These are phyloP conservation scores for Erodium trifolium DNA, from an alignment of 441 rosid genomes.

Conservation along the genomic window DNA sequence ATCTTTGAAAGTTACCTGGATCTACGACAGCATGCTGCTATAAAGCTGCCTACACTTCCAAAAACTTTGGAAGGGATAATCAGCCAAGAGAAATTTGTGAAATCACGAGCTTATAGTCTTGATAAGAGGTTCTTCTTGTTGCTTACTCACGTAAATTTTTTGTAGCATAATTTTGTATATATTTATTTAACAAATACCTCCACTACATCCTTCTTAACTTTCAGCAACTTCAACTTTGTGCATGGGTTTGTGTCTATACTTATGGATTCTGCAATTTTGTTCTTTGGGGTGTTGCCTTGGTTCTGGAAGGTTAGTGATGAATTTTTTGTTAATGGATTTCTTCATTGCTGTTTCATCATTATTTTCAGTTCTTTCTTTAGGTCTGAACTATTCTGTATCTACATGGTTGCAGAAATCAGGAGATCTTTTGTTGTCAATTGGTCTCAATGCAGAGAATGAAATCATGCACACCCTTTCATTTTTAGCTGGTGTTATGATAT, in stretches of 20 bases:
- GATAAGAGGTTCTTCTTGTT: constrained; percentile 62
- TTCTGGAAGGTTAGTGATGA: constrained; percentile 70
- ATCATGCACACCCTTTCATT: constrained; percentile 81
- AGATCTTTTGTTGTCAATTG: constrained; percentile 46
- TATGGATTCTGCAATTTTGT: constrained; percentile 87
- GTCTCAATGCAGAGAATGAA: constrained; percentile 74
- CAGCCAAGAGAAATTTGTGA: constrained; percentile 81
- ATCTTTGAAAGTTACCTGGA: constrained; percentile 79
- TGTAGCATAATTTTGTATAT: neutral
- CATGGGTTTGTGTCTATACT: constrained; percentile 79
- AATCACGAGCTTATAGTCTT: constrained; percentile 84
- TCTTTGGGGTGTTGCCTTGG: constrained; percentile 86
- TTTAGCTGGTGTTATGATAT: constrained; percentile 78
- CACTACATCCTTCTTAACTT: constrained; percentile 21
- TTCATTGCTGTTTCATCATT: constrained; percentile 7
- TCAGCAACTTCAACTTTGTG: constrained; percentile 77
- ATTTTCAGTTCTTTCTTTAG: neutral
- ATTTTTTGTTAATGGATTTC: constrained; percentile 14
- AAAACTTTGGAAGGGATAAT: constrained; percentile 79
- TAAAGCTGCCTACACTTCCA: constrained; percentile 75
- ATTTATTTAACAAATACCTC: constrained; percentile 8
- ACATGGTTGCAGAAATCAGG: constrained; percentile 55
- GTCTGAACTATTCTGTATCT: neutral
- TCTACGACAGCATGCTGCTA: constrained; percentile 71
- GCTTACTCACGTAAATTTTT: neutral